Conservation (phyloP, 2,329 filamentous ascomycete genomes). For the Colletotrichum tamarilloi region DNA sequence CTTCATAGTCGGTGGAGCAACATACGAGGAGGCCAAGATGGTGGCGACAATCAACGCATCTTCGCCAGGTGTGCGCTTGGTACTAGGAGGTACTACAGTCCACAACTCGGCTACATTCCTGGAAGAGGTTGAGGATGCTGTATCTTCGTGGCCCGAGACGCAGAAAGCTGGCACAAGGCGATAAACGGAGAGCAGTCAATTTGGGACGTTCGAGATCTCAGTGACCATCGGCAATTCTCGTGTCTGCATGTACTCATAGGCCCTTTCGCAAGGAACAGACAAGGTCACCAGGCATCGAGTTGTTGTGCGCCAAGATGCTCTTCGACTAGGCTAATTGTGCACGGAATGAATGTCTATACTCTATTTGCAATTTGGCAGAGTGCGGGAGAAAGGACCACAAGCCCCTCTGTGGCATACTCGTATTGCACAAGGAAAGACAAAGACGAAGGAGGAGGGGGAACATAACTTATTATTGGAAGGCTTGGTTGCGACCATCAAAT, state of each 20-base stretch:
- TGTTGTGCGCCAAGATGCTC: background rate
- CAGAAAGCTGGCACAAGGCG: constrained; percentile 38
- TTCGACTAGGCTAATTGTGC: background rate
- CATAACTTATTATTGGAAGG: background rate
- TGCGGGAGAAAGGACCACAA: too few species aligned
- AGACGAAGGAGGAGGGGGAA: background rate
- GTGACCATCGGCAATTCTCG: background rate
- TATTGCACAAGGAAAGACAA: background rate
- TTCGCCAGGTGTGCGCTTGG: constrained; percentile 87
- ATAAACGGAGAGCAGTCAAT: constrained; percentile 25
- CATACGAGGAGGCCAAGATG: constrained; percentile 97
- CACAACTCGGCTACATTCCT: constrained; percentile 91
- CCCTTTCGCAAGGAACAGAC: background rate
- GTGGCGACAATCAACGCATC: constrained; percentile 94
- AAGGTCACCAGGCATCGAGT: background rate
- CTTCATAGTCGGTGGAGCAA: constrained; percentile 93
- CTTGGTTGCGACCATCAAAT: background rate
- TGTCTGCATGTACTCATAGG: background rate
- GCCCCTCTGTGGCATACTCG: background rate
- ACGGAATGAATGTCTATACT: background rate
- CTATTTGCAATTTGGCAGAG: background rate
- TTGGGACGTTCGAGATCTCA: background rate
- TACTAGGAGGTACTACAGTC: constrained; percentile 87
- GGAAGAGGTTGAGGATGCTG: constrained; percentile 91
- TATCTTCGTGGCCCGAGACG: constrained; percentile 85